These are phyloP conservation scores for Elongisporangium prolatum DNA, from an alignment of 352 stramenopile species.

Conservation along the genomic window DNA sequence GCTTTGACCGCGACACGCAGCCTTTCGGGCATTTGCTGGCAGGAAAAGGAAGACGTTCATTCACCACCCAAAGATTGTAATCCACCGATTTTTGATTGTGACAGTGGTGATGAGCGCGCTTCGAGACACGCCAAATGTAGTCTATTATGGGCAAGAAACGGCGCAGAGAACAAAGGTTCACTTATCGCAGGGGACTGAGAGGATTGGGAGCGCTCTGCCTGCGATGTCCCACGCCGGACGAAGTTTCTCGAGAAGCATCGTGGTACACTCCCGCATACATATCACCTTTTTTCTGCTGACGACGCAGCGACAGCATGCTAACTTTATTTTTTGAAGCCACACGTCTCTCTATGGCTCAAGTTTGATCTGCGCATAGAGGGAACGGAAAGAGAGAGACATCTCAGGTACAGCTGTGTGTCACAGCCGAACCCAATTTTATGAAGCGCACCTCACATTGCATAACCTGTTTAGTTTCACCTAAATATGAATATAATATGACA, in stretches of 20 bases:
- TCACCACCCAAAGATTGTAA: not conserved
- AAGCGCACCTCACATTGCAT: not conserved
- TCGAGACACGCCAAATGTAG: not conserved
- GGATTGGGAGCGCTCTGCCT: not conserved
- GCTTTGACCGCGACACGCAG: not conserved
- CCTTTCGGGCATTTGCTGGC: not conserved
- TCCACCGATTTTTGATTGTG: not conserved
- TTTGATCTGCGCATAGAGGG: not conserved
- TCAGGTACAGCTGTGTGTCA: not conserved
- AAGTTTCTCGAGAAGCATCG: not conserved
- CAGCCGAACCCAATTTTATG: not conserved
- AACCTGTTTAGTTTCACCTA: not conserved
- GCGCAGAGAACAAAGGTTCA: not conserved
- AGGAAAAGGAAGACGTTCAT: not conserved
- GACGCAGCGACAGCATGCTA: not conserved
- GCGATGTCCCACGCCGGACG: not conserved
- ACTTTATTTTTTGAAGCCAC: not conserved
- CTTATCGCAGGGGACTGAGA: not conserved
- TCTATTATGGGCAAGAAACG: not conserved
- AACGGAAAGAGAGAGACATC: not conserved
- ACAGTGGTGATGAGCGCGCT: not conserved
- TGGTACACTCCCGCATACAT: not conserved
- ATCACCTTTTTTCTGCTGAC: not conserved
- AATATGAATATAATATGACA: not conserved
- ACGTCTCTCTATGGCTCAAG: not conserved